Evolutionary conservation across 2,329 filamentous ascomycete species (phyloP).

Genomic region (Macrophomina tecta): DNA sequence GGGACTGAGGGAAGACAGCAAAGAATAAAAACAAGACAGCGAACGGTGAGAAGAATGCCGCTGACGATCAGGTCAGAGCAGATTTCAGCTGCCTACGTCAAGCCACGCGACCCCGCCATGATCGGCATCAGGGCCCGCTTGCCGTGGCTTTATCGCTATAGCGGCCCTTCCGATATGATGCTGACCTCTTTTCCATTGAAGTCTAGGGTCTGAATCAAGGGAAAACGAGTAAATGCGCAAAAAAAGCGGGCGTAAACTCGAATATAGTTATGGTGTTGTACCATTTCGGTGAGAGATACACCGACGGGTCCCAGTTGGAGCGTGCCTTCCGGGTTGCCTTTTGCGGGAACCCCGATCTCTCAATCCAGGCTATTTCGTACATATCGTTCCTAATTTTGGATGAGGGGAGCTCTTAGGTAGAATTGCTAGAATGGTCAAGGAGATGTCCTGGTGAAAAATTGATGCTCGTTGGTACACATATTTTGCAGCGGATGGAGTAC

Average conservation of each 20-base stretch:
- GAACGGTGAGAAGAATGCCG: background rate
- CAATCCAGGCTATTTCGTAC: too few species aligned
- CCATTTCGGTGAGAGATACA: background rate
- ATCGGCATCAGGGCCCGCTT: conserved; percentile 10
- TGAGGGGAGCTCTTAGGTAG: too few species aligned
- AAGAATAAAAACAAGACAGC: background rate
- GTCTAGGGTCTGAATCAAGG: background rate
- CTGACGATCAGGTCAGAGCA: background rate
- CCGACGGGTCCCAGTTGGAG: background rate
- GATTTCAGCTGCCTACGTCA: background rate
- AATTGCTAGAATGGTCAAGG: too few species aligned
- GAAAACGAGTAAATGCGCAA: background rate
- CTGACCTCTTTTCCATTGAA: background rate
- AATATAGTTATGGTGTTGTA: background rate
- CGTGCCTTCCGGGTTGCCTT: background rate
- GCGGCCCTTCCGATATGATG: background rate
- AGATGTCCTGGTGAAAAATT: too few species aligned
- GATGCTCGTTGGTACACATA: too few species aligned
- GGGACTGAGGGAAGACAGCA: background rate
- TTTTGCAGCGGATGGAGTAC: too few species aligned
- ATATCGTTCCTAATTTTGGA: too few species aligned
- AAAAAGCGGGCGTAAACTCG: background rate
- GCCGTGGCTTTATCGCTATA: conserved; percentile 7
- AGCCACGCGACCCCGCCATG: conserved; percentile 16
- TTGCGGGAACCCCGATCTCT: background rate